A percentile compares a stretch with the other conserved stretches of the same genome.
Evolutionary conservation across 2,329 filamentous ascomycete genomes (phyloP).

Genomic region (Amauroascus verrucosus): DNA sequence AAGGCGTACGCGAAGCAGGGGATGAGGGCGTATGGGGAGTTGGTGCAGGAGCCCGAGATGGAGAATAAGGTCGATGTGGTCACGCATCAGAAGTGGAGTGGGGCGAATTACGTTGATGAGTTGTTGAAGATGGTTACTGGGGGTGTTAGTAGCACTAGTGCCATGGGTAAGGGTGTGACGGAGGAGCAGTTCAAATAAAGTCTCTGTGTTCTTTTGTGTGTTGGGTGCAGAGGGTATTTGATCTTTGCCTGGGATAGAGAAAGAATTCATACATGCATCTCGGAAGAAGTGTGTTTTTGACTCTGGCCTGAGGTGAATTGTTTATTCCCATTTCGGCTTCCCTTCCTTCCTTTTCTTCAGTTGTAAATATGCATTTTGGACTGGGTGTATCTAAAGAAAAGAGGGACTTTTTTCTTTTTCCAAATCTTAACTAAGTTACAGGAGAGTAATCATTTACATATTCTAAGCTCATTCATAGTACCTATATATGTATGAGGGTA

Average conservation of each 20-base stretch:
- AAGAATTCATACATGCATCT: not conserved
- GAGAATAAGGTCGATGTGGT: conserved; percentile 83
- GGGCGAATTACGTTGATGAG: conserved; percentile 89
- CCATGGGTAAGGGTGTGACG: conserved; percentile 96
- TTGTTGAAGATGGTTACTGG: conserved; percentile 95
- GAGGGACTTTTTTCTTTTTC: not conserved
- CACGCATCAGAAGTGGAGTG: conserved; percentile 98
- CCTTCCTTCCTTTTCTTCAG: not conserved
- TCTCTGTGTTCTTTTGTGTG: not conserved
- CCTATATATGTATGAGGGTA: not conserved
- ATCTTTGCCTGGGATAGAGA: not conserved
- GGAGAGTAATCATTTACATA: no score
- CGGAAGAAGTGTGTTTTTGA: not conserved
- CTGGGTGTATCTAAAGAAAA: not conserved
- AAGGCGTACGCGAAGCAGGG: conserved; percentile 68
- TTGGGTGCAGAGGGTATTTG: not conserved
- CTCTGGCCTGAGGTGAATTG: no score
- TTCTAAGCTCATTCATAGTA: no score
- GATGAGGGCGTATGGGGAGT: conserved; percentile 94
- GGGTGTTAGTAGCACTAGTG: conserved; percentile 79
- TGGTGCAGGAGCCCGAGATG: conserved; percentile 97
- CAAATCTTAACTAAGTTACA: no score
- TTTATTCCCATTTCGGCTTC: not conserved
- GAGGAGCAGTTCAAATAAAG: conserved; percentile 80
- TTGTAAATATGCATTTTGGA: not conserved